These are phyloP conservation scores for Lignosus rhinocerotis DNA, from an alignment of 1,284 basidiomycete species.

Conservation along the genomic window DNA sequence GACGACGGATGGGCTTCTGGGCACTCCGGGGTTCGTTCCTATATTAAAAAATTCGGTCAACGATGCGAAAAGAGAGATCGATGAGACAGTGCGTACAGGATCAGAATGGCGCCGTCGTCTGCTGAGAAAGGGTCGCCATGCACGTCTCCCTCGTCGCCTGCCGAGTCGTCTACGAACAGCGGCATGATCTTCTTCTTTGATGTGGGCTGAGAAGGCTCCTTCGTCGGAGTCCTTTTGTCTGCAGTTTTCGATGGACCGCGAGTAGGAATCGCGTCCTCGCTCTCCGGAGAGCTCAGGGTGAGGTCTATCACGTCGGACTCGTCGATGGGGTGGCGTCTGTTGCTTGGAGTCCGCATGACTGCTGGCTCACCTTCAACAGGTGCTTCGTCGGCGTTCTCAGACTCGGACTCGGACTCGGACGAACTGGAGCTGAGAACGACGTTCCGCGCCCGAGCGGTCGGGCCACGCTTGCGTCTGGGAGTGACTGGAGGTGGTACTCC, in stretches of 20 bases:
- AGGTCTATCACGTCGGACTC: slow-evolving; percentile 24
- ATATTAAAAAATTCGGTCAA: background rate
- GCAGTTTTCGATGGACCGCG: background rate
- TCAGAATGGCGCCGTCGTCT: slow-evolving; percentile 44
- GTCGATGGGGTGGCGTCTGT: background rate
- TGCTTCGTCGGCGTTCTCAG: background rate
- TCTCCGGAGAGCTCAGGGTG: slow-evolving; percentile 21
- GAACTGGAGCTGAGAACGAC: slow-evolving; percentile 7
- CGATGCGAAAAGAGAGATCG: background rate
- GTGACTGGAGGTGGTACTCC: slow-evolving; percentile 1
- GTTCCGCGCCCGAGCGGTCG: background rate
- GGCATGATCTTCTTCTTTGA: slow-evolving; percentile 11
- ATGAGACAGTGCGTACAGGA: slow-evolving; percentile 42
- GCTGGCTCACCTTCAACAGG: background rate
- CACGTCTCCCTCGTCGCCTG: slow-evolving; percentile 24
- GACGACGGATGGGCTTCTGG: slow-evolving; percentile 41
- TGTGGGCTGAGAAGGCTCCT: background rate
- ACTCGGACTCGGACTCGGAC: background rate
- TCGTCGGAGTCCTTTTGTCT: background rate
- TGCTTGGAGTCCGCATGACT: background rate
- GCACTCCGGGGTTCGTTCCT: slow-evolving; percentile 51
- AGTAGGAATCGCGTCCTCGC: background rate
- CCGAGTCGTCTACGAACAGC: slow-evolving; percentile 30
- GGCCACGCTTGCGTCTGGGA: background rate
- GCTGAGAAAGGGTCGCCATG: slow-evolving; percentile 8